Conservation (phyloP, 306 rosid genomes). For the Gastrolobium villosum region DNA sequence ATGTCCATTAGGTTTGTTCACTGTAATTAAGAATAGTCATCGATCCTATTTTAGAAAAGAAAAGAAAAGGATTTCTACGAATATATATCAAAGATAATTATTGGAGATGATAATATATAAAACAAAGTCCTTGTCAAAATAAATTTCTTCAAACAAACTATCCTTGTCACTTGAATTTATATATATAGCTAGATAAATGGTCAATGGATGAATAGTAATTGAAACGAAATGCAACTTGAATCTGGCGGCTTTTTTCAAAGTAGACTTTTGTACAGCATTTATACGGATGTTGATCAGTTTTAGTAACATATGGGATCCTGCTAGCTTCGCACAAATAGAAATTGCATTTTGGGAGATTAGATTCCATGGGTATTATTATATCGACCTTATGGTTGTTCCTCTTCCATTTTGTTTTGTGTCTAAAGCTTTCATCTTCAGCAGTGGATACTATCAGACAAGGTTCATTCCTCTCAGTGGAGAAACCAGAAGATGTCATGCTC, state of each 20-base stretch:
- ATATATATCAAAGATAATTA: not conserved
- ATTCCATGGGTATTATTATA: constrained; percentile 11
- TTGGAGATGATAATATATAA: not conserved
- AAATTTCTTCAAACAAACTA: not conserved
- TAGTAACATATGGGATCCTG: not conserved
- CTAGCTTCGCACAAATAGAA: too few relatives aligned
- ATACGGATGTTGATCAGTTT: not conserved
- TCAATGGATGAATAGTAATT: constrained; percentile 1
- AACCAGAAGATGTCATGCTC: constrained; percentile 44
- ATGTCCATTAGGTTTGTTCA: not conserved
- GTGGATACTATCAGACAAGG: constrained; percentile 38
- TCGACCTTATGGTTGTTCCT: constrained; percentile 13
- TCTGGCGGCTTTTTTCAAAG: not conserved
- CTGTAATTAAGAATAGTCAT: too few relatives aligned
- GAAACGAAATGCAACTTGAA: constrained; percentile 8
- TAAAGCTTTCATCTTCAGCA: constrained; percentile 17
- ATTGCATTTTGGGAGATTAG: too few relatives aligned
- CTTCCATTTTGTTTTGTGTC: not conserved
- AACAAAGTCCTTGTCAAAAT: not conserved
- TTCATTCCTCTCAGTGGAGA: constrained; percentile 55
- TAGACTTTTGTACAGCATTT: not conserved
- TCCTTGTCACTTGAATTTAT: not conserved
- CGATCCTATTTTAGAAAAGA: too few relatives aligned
- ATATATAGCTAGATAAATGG: not conserved
- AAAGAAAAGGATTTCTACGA: not conserved